Conservation (phyloP, 768 basidiomycete species). For the Cystobasidium onofrii region DNA sequence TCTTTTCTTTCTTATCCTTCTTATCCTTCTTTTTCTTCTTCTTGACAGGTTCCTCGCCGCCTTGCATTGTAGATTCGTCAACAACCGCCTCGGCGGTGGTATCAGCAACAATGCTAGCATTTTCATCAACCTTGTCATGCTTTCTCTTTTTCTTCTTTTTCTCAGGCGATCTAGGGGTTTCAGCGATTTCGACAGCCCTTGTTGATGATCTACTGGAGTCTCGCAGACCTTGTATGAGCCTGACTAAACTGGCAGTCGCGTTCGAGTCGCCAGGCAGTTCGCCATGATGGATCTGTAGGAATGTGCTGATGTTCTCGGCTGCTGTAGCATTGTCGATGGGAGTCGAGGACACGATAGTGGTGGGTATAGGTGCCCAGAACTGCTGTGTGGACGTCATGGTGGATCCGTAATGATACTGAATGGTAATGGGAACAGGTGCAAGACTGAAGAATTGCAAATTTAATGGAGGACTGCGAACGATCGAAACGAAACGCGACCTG, state of each 20-base stretch:
- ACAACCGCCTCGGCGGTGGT: constrained; percentile 23
- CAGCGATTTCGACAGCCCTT: not conserved
- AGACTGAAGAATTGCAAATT: not conserved
- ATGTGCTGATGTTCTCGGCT: not conserved
- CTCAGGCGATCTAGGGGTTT: not conserved
- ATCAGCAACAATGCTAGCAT: constrained; percentile 21
- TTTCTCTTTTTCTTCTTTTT: not conserved
- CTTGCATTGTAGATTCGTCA: not conserved
- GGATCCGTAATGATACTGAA: too few species aligned
- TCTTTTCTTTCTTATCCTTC: not conserved
- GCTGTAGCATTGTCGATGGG: not conserved
- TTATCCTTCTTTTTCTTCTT: constrained; percentile 19
- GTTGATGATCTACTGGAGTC: not conserved
- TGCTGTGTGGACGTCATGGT: constrained; percentile 16
- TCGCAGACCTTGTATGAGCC: constrained; percentile 1
- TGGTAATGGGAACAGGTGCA: too few species aligned
- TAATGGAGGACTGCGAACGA: not conserved
- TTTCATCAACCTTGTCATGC: not conserved
- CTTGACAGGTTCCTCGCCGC: not conserved
- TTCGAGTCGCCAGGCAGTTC: constrained; percentile 16
- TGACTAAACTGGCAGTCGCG: constrained; percentile 2
- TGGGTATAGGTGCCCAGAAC: constrained; percentile 18
- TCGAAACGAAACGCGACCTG: not conserved
- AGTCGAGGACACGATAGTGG: not conserved
- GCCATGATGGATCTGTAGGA: not conserved